These are phyloP conservation scores for Viola pubescens DNA, from an alignment of 441 rosid genomes.

Conservation along the genomic window DNA sequence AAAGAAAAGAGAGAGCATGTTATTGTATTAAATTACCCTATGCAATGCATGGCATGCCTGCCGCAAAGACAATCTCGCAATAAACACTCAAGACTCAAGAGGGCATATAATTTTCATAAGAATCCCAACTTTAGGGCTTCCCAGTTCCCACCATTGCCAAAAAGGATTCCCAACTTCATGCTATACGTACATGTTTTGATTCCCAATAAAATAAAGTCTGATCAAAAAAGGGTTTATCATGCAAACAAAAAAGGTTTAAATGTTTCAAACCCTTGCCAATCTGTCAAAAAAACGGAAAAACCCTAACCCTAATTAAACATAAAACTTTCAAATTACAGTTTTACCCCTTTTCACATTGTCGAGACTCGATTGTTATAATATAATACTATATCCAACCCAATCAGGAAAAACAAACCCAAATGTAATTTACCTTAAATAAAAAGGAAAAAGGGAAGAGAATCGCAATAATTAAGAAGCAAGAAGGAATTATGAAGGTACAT, in stretches of 20 bases:
- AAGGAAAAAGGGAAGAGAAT: neutral
- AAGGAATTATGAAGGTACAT: too few species aligned
- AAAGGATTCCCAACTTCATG: neutral
- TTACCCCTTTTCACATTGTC: neutral
- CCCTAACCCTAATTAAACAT: constrained; percentile 34
- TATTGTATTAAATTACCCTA: too few species aligned
- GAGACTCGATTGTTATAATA: too few species aligned
- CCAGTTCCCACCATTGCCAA: neutral
- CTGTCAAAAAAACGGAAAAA: constrained; percentile 8
- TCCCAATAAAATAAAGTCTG: neutral
- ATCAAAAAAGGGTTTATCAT: neutral
- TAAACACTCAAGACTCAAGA: too few species aligned
- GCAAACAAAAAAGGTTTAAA: neutral
- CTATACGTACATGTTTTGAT: neutral
- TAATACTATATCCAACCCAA: too few species aligned
- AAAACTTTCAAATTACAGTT: neutral
- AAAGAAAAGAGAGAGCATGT: too few species aligned
- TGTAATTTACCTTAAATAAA: neutral
- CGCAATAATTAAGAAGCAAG: neutral
- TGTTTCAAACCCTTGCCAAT: neutral
- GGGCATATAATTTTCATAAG: neutral
- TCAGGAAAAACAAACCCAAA: too few species aligned
- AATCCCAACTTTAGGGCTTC: neutral
- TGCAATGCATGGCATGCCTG: too few species aligned
- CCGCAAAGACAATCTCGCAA: too few species aligned